Evolutionary conservation across 1,284 basidiomycete species (phyloP).

Genomic region (Boletus sp.): DNA sequence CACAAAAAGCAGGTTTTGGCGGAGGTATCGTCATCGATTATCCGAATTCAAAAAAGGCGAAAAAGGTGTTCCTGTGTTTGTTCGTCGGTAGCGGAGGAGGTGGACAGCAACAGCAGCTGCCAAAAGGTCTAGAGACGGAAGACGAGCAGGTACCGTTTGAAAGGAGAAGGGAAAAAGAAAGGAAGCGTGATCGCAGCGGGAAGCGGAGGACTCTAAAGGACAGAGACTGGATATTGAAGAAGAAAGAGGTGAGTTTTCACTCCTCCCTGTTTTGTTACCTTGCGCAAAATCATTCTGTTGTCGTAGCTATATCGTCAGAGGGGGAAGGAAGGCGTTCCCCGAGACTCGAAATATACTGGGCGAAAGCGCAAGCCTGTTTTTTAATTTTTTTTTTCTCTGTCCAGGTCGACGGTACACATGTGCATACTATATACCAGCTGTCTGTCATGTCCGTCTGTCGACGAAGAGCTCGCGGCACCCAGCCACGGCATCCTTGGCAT

Average conservation of each 20-base stretch:
- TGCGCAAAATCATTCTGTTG: slow-evolving; percentile 1
- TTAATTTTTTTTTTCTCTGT: slow-evolving; percentile 34
- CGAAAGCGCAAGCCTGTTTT: slow-evolving; percentile 69
- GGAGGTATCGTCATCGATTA: slow-evolving; percentile 97
- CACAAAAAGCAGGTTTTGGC: slow-evolving; percentile 93
- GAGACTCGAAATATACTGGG: slow-evolving; percentile 79
- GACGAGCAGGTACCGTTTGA: slow-evolving; percentile 61
- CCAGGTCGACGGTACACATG: not conserved
- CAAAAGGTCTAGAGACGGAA: slow-evolving; percentile 70
- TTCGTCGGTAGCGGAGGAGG: slow-evolving; percentile 76
- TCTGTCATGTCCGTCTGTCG: slow-evolving; percentile 31
- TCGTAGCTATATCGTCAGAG: slow-evolving; percentile 72
- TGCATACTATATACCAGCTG: slow-evolving; percentile 10
- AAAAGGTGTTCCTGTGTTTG: slow-evolving; percentile 87
- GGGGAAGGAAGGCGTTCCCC: slow-evolving; percentile 75
- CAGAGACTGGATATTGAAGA: slow-evolving; percentile 78
- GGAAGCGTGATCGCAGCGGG: slow-evolving; percentile 47
- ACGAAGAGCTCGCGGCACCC: slow-evolving; percentile 53
- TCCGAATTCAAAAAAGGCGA: slow-evolving; percentile 92
- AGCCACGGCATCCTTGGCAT: slow-evolving; percentile 57
- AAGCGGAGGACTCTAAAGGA: slow-evolving; percentile 68
- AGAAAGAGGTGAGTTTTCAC: slow-evolving; percentile 64
- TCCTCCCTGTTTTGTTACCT: not conserved
- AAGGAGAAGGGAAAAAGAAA: slow-evolving; percentile 60
- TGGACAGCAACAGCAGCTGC: slow-evolving; percentile 56